Percentiles rank a stretch among this genome's conserved stretches.
phyloP scores from a whole-genome alignment of 306 rosid species.

The Sicyos baderoa region DNA sequence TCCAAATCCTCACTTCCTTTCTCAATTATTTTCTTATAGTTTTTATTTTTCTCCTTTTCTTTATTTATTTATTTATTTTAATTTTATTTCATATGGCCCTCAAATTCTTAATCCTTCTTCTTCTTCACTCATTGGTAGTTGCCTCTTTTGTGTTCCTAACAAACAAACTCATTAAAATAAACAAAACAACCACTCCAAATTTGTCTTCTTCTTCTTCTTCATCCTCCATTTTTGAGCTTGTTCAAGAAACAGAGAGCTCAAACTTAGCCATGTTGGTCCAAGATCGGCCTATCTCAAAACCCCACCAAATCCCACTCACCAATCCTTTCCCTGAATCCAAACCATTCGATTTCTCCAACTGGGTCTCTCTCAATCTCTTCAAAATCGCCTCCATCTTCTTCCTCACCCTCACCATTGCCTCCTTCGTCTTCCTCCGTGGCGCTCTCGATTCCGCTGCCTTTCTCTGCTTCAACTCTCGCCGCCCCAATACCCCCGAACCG shows the following conservation, averaged over 20 bases:
- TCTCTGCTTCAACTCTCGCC: constrained; percentile 66
- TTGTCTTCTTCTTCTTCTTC: background rate
- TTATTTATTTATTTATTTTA: too few relatives aligned
- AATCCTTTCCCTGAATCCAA: constrained; percentile 21
- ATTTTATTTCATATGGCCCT: too few relatives aligned
- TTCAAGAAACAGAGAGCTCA: background rate
- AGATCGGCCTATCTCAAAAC: constrained; percentile 20
- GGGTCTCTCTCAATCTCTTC: constrained; percentile 26
- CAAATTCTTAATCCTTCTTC: too few relatives aligned
- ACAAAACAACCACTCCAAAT: too few relatives aligned
- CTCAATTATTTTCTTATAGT: background rate
- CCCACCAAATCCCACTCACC: constrained; percentile 20
- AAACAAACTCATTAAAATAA: background rate
- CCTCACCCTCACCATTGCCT: constrained; percentile 23
- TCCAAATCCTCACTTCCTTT: background rate
- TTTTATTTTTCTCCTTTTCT: too few relatives aligned
- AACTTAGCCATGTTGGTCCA: constrained; percentile 32
- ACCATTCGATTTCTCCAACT: constrained; percentile 22
- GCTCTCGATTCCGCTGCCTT: constrained; percentile 61
- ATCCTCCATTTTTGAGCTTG: background rate
- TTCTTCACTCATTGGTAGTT: background rate
- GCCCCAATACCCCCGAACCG: constrained; percentile 40
- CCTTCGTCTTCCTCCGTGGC: constrained; percentile 33
- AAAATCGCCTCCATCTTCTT: constrained; percentile 27
- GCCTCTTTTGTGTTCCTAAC: background rate